phyloP scores from a whole-genome alignment of 139 green algal species.

The Haematococcus lacustris region DNA sequence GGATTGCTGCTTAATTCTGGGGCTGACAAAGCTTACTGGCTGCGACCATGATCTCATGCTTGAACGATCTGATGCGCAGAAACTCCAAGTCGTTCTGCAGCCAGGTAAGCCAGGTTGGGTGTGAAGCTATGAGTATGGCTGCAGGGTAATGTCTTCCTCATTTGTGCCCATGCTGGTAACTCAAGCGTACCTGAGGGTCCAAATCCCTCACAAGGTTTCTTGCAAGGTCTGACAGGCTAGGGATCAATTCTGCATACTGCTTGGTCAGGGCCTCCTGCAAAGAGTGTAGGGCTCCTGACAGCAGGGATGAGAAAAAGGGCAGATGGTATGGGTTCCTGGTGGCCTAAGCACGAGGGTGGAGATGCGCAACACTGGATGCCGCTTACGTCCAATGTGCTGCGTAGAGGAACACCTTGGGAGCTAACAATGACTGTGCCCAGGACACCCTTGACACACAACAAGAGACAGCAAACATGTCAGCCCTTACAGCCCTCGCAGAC shows the following conservation, averaged over 20 bases:
- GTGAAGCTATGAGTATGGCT: too few relatives aligned
- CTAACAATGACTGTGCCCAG: constrained; percentile 29
- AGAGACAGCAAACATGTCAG: too few relatives aligned
- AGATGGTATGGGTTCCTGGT: not conserved
- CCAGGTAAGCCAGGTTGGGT: not conserved
- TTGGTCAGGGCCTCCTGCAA: constrained; percentile 54
- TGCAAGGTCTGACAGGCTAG: constrained; percentile 55
- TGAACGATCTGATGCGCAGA: constrained; percentile 55
- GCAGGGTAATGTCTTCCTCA: not conserved
- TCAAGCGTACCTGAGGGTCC: constrained; percentile 49
- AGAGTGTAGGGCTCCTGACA: too few relatives aligned
- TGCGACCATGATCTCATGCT: constrained; percentile 76
- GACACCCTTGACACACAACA: too few relatives aligned
- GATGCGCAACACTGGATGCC: not conserved
- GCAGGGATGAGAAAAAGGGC: not conserved
- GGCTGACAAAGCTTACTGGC: constrained; percentile 24
- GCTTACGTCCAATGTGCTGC: constrained; percentile 41
- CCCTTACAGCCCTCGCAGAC: not conserved
- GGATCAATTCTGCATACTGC: constrained; percentile 61
- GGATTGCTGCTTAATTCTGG: not conserved
- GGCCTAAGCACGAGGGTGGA: not conserved
- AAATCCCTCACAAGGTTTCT: constrained; percentile 64
- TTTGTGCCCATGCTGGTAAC: not conserved
- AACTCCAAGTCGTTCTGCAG: constrained; percentile 71
- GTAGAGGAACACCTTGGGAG: constrained; percentile 19